phyloP scores from a whole-genome alignment of 2,329 filamentous ascomycete genomes.

The Apiospora hydei region DNA sequence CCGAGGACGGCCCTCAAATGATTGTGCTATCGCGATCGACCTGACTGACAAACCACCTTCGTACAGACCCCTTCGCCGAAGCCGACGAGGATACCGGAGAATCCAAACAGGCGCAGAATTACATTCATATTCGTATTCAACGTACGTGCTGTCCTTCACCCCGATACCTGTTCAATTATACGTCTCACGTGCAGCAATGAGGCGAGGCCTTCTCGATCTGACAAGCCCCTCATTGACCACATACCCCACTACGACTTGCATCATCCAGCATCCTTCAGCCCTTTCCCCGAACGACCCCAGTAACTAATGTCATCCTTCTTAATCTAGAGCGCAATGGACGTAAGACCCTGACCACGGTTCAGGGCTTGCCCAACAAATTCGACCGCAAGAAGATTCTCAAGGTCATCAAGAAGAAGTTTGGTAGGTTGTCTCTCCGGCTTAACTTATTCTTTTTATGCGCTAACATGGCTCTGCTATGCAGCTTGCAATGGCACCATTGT shows the following conservation, averaged over 20 bases:
- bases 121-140: slow-evolving; percentile 99
- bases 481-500: slow-evolving; percentile 99
- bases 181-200: slow-evolving; percentile 24
- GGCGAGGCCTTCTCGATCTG: slow-evolving; percentile 3
- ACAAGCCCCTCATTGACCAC: not conserved
- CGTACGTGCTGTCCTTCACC: slow-evolving; percentile 67
- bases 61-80: slow-evolving; percentile 99
- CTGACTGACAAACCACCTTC: slow-evolving; percentile 15
- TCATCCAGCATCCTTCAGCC: slow-evolving; percentile 5
- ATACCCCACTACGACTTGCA: slow-evolving; percentile 16
- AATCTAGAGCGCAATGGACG: slow-evolving; percentile 97
- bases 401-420: slow-evolving; percentile 99
- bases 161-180: slow-evolving; percentile 22
- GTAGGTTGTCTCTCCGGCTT: slow-evolving; percentile 55
- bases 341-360: slow-evolving; percentile 99
- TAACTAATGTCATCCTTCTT: slow-evolving; percentile 48
- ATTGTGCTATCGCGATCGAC: slow-evolving; percentile 37
- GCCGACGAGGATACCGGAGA: slow-evolving; percentile 99
- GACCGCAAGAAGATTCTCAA: slow-evolving; percentile 99
- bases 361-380: slow-evolving; percentile 98
- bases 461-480: slow-evolving; percentile 40
- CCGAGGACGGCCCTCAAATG: slow-evolving; percentile 11
- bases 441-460: not conserved
- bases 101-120: slow-evolving; percentile 94
- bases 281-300: not conserved